A percentile compares a stretch with the other conserved stretches of the same genome.
These are phyloP conservation scores for Trametes sp. DNA, from an alignment of 1,284 basidiomycete genomes.

Conservation along the genomic window DNA sequence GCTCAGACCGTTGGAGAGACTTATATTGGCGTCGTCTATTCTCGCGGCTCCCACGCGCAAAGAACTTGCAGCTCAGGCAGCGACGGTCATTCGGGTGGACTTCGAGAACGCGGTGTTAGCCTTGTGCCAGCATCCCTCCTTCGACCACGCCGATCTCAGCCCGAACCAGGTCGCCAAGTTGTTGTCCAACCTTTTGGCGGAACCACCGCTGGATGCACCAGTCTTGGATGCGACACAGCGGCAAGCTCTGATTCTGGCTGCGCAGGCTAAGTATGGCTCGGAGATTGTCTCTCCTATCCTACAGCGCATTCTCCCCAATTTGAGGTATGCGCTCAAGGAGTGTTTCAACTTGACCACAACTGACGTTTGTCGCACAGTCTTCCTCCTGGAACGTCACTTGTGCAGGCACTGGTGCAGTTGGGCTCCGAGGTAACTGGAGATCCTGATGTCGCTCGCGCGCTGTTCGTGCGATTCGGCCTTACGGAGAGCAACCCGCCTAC, in stretches of 20 bases:
- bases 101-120: constrained; percentile 80
- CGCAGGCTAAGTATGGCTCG: constrained; percentile 76
- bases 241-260: constrained; percentile 74
- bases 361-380: constrained; percentile 53
- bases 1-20: constrained; percentile 79
- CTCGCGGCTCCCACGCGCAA: constrained; percentile 72
- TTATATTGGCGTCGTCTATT: constrained; percentile 80
- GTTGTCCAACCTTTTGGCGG: constrained; percentile 80
- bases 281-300: constrained; percentile 61
- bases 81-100: constrained; percentile 70
- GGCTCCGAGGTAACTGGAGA: constrained; percentile 81
- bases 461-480: constrained; percentile 77
- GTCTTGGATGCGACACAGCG: constrained; percentile 74
- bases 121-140: constrained; percentile 77
- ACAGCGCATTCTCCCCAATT: constrained; percentile 63
- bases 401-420: constrained; percentile 76
- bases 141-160: constrained; percentile 81
- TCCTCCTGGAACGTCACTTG: constrained; percentile 67
- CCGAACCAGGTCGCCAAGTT: constrained; percentile 80
- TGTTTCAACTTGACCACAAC: background rate
- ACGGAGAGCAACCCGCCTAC: constrained; percentile 72
- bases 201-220: constrained; percentile 68
- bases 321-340: constrained; percentile 57
- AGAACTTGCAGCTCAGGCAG: constrained; percentile 75
- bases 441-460: constrained; percentile 68